These are phyloP conservation scores for Tetracentron sinense DNA, from an alignment of 164 flowering plant species.

Conservation along the genomic window DNA sequence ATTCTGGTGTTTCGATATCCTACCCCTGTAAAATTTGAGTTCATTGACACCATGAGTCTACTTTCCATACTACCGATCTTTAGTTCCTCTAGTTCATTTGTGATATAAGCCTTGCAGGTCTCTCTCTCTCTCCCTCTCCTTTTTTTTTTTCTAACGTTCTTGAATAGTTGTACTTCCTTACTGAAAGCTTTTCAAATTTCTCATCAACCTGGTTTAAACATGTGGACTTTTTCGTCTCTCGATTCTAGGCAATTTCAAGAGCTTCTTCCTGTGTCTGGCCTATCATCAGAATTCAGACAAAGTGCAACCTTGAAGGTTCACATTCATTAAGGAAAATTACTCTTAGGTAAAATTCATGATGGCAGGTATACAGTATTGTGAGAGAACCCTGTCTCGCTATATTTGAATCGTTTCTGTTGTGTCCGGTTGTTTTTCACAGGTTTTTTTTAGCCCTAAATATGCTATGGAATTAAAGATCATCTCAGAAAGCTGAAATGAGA, in stretches of 20 bases:
- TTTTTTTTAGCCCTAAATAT: not conserved
- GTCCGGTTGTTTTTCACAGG: not conserved
- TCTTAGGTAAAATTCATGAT: not conserved
- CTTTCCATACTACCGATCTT: too few relatives aligned
- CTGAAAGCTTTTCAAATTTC: too few relatives aligned
- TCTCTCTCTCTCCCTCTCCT: too few relatives aligned
- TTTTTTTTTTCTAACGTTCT: too few relatives aligned
- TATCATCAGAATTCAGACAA: not conserved
- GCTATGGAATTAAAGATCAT: conserved; percentile 1
- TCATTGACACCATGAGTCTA: too few relatives aligned
- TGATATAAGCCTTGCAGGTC: too few relatives aligned
- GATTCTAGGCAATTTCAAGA: too few relatives aligned
- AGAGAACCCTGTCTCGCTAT: not conserved
- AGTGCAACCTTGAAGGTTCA: not conserved
- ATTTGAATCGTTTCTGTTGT: too few relatives aligned
- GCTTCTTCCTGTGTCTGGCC: not conserved
- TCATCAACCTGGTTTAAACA: not conserved
- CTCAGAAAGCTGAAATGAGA: conserved; percentile 49
- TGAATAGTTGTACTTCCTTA: too few relatives aligned
- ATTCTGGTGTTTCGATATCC: too few relatives aligned
- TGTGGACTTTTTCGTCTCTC: not conserved
- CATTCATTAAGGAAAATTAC: not conserved
- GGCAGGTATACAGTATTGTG: not conserved
- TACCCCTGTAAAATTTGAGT: too few relatives aligned
- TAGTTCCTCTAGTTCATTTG: too few relatives aligned